Evolutionary conservation across 2,329 filamentous ascomycete species (phyloP), one percentile per base, ranked within the genome.

Genomic region (Pseudogymnoascus verrucosus): DNA sequence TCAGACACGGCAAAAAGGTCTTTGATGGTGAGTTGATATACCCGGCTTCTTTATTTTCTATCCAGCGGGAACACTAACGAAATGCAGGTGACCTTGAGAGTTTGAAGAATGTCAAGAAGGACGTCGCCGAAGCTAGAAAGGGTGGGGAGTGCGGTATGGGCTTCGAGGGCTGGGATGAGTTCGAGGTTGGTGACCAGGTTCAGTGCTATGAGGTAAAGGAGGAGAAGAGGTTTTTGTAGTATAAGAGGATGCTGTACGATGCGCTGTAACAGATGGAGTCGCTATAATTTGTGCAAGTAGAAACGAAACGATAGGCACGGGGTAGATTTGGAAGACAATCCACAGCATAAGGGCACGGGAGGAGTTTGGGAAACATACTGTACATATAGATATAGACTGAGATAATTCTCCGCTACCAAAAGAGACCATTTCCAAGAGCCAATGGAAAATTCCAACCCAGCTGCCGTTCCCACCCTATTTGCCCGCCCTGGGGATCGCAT

Each of bases 131-230:
- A 72, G 95, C 96, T 86, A 87, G 86, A 71, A 98, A 96, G 77
- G 93, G 92, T 64, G 85, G 83, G n/a, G 95, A 99, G 76, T 99
- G 95, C 71, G 95, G 95, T 68, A 88, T 99, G 68, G 87, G 85
- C 62, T 93, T 99, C 71, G 86, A 89, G 2, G 83, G 81, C 34
- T 99, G 91, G 86, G 81, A 89, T 59, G 89, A 86, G 21, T 89
- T 98, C 73, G 75, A 88, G 71, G 80, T 86, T 12, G 95, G 93
- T 28, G 95, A 99, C 76, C 84, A 88, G 74, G 83, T 99, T 66
- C 95, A 98, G 78, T 88, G 87, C 36, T 96, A 93, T 71, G 91
- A 96, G 72, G 89, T 93, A 76, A 82, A 87, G 16, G 77, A 76
- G 63, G 90, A 95, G 77, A 89, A 89, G 80, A 71, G 73, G 66